Evolutionary conservation across 75 land plant genomes (phyloP).

Genomic region (Sequoiadendron giganteum): DNA sequence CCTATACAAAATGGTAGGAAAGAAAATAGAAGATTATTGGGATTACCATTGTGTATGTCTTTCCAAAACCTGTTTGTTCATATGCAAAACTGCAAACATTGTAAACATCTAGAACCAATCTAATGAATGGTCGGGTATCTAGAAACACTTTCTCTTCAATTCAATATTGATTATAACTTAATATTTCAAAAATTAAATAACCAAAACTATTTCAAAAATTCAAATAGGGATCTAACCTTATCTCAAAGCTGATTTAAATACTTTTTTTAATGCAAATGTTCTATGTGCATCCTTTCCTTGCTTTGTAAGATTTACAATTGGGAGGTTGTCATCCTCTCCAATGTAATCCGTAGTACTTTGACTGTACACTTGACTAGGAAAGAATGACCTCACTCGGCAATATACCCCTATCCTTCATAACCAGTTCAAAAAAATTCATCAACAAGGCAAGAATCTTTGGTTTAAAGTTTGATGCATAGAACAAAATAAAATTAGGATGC

Average conservation of each 20-base stretch:
- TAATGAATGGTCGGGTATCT: slow-evolving; percentile 88
- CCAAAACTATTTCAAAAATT: not conserved
- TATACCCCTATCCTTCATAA: slow-evolving; percentile 94
- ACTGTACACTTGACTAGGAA: slow-evolving; percentile 46
- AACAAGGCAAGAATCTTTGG: not conserved
- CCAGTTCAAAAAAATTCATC: not conserved
- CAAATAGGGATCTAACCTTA: slow-evolving; percentile 61
- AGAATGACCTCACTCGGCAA: slow-evolving; percentile 94
- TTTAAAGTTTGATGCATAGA: not conserved
- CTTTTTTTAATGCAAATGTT: slow-evolving; percentile 82
- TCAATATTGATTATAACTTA: not conserved
- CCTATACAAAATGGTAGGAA: slow-evolving; percentile 40
- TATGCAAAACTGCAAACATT: slow-evolving; percentile 99
- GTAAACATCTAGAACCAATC: slow-evolving; percentile 95
- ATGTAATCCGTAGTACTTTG: slow-evolving; percentile 60
- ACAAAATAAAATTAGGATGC: not conserved
- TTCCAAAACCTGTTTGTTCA: slow-evolving; percentile 99
- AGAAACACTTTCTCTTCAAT: slow-evolving; percentile 80
- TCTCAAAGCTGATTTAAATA: slow-evolving; percentile 72
- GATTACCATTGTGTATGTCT: slow-evolving; percentile 94
- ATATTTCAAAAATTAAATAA: not conserved
- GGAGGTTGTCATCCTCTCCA: slow-evolving; percentile 73
- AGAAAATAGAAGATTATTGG: not conserved
- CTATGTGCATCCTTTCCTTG: slow-evolving; percentile 63
- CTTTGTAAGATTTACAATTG: slow-evolving; percentile 63